Conservation (phyloP, 768 basidiomycete genomes). For the Cantharellus cinnabarinus region DNA sequence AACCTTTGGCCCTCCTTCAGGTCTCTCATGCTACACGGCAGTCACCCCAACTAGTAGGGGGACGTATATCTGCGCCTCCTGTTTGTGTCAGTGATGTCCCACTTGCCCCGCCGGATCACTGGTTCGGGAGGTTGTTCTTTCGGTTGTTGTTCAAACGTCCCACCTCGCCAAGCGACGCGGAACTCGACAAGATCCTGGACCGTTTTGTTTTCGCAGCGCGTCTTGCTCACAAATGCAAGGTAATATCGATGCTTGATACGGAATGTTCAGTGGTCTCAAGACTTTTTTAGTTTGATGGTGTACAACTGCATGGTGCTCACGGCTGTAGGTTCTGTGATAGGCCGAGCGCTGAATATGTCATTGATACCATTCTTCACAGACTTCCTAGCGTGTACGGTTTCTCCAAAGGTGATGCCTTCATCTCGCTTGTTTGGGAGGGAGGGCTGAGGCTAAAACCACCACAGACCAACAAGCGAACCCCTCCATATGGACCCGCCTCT, state of each 20-base stretch:
- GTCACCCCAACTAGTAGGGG: conserved; percentile 50
- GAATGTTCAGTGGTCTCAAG: background rate
- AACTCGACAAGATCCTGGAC: conserved; percentile 40
- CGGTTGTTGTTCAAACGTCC: conserved; percentile 43
- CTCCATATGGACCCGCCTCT: conserved; percentile 26
- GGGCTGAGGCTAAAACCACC: conserved; percentile 29
- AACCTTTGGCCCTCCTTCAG: conserved; percentile 49
- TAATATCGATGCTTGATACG: conserved; percentile 6
- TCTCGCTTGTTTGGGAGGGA: background rate
- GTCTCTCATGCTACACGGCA: conserved; percentile 66
- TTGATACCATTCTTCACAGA: conserved; percentile 22
- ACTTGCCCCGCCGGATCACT: conserved; percentile 10
- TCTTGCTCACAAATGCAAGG: conserved; percentile 39
- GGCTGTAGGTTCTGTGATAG: conserved; percentile 38
- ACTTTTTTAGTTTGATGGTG: conserved; percentile 41
- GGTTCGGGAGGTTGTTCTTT: conserved; percentile 24
- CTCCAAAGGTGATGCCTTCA: conserved; percentile 32
- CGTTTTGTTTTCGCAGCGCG: conserved; percentile 48
- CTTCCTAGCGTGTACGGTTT: conserved; percentile 36
- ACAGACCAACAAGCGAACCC: conserved; percentile 40
- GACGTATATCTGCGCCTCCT: conserved; percentile 36
- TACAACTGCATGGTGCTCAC: conserved; percentile 70
- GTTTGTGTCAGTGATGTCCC: conserved; percentile 45
- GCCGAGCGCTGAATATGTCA: too few relatives aligned
- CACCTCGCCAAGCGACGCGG: conserved; percentile 30